Evolutionary conservation across 1,139 yeast genomes (phyloP), one percentile per base, ranked within the genome.

Genomic region (Yueomyces sp.): DNA sequence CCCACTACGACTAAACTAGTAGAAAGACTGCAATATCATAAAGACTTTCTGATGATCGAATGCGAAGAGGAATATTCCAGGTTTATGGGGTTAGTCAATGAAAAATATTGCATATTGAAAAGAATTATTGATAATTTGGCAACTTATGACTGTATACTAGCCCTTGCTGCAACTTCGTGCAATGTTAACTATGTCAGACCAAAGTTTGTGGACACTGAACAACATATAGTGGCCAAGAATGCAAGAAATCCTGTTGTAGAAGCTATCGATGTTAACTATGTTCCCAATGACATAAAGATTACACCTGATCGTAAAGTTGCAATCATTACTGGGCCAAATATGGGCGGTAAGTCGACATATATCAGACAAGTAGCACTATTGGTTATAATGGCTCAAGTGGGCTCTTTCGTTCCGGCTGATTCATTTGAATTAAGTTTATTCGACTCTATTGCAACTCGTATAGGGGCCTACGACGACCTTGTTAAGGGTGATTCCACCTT

Each of bases 231-330:
- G 4, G 66, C 86, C 0, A 63, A 57, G 26, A 68, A 73, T 6
- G 83, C 93, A 1, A 67, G 93, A 34, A 89, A 91, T 54, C 97
- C 97, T 1, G 77, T 87, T 42, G 73, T 84, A 9, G 94, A 84
- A 55, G 70, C 71, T 36, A 54, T 70, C 1, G 65, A 64, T 36
- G 54, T 60, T 4, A 61, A 59, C 35, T 84, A 79, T 57, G 85
- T 89, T 4, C 72, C 95, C 2, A 91, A 89, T 55, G 77, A 80
- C 50, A 72, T 82, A 6, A 45, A 59, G 2, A 72, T 85, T 65
- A 52, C 66, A 3, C 58, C 63, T 11, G 59, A 65, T 1, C 66
- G 72, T 26, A 63, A 83, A 36, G 73, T 78, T 1, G 63, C 82
- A 48, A 70, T 85, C 7, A 72, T 83, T 29, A 76, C 82, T 0